A percentile compares a stretch with the other conserved stretches of the same genome.
Evolutionary conservation across 148 eudicot genomes (phyloP).

Genomic region (Selenicereus undatus): DNA sequence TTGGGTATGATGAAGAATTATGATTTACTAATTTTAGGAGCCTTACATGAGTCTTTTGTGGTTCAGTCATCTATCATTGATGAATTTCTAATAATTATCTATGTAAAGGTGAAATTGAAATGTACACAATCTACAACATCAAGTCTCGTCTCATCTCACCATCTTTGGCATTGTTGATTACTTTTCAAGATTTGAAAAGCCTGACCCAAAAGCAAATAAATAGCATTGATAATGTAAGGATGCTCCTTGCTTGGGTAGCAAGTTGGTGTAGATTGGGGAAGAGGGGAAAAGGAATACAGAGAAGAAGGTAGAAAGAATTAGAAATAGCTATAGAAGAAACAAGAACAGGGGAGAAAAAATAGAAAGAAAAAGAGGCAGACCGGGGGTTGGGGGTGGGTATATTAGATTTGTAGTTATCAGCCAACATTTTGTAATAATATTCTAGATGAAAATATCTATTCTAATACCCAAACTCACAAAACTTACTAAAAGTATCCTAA

Average conservation of each 20-base stretch:
- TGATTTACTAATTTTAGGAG: background rate
- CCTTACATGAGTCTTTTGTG: background rate
- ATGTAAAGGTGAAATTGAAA: background rate
- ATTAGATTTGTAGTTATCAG: too few relatives aligned
- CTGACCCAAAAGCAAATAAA: background rate
- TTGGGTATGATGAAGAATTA: constrained; percentile 47
- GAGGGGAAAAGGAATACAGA: background rate
- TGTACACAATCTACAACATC: background rate
- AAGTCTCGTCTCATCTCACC: background rate
- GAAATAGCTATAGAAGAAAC: background rate
- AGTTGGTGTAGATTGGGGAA: background rate
- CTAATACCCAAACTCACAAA: background rate
- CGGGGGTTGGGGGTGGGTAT: background rate
- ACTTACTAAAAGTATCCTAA: background rate
- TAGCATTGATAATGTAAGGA: background rate
- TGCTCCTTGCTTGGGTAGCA: background rate
- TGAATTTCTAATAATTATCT: too few relatives aligned
- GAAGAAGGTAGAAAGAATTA: background rate
- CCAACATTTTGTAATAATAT: background rate
- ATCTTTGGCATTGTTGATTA: background rate
- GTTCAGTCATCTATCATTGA: background rate
- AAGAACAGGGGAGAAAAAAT: background rate
- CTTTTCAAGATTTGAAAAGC: background rate
- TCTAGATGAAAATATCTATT: background rate
- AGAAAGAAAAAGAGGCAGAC: background rate